phyloP scores from a whole-genome alignment of 2,329 filamentous ascomycete species.

The Simplicillium aogashimaense region DNA sequence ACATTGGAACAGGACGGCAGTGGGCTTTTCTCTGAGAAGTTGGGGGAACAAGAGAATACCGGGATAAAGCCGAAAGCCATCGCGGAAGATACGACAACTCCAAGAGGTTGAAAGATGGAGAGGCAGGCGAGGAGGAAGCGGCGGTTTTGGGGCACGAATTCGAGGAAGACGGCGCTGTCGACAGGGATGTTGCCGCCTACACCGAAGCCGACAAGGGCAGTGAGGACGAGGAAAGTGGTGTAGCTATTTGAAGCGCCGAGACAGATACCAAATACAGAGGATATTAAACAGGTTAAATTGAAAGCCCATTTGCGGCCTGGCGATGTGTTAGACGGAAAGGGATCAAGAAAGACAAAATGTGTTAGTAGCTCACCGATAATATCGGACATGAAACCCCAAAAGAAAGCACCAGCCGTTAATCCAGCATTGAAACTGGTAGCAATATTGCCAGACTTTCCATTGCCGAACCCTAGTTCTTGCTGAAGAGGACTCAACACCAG shows the following conservation, averaged over 20 bases:
- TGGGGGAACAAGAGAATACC: slow-evolving; percentile 30
- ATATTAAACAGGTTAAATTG: slow-evolving; percentile 39
- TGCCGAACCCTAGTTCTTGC: slow-evolving; percentile 28
- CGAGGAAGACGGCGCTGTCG: slow-evolving; percentile 36
- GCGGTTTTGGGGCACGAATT: slow-evolving; percentile 31
- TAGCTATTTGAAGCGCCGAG: slow-evolving; percentile 39
- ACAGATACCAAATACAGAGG: slow-evolving; percentile 37
- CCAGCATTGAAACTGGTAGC: slow-evolving; percentile 14
- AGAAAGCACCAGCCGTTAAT: slow-evolving; percentile 34
- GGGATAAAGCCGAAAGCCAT: slow-evolving; percentile 37
- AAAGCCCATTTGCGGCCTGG: slow-evolving; percentile 36
- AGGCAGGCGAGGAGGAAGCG: slow-evolving; percentile 12
- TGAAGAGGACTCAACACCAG: slow-evolving; percentile 25
- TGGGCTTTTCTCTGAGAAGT: slow-evolving; percentile 30
- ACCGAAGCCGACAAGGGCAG: slow-evolving; percentile 33
- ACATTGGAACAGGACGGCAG: slow-evolving; percentile 29
- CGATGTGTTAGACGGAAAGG: neutral
- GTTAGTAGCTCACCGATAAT: slow-evolving; percentile 22
- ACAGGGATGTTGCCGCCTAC: slow-evolving; percentile 37
- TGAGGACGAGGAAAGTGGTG: slow-evolving; percentile 39
- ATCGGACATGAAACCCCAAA: slow-evolving; percentile 46
- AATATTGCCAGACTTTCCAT: slow-evolving; percentile 31
- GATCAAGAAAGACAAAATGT: too few relatives aligned
- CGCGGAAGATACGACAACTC: slow-evolving; percentile 31
- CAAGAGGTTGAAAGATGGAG: slow-evolving; percentile 39